Percentiles rank a stretch among this genome's conserved stretches.
These are phyloP conservation scores for Hypoxylon sp. DNA, from an alignment of 2,329 filamentous ascomycete species.

Conservation along the genomic window DNA sequence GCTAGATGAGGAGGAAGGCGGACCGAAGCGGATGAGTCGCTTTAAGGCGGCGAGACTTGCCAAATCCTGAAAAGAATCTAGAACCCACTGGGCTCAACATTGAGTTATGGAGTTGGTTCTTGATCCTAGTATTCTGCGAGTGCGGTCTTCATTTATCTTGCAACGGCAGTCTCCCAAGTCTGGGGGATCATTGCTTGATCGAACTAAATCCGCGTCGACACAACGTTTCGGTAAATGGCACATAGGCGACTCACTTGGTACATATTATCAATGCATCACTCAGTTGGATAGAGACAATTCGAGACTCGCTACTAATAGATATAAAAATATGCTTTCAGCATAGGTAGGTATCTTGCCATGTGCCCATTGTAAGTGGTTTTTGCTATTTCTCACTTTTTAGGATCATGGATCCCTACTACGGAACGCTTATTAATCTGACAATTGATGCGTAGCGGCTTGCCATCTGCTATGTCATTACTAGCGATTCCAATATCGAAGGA, in stretches of 20 bases:
- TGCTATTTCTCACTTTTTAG: constrained; percentile 4
- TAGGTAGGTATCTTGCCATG: constrained; percentile 26
- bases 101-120: constrained; percentile 26
- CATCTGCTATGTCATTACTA: constrained; percentile 68
- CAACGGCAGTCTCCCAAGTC: background rate
- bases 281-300: background rate
- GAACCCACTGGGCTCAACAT: constrained; percentile 38
- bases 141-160: background rate
- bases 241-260: constrained; percentile 20
- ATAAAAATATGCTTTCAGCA: background rate
- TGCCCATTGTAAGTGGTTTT: constrained; percentile 46
- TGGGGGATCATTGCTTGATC: background rate
- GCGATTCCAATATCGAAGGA: constrained; percentile 70
- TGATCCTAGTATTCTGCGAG: constrained; percentile 1
- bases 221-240: background rate
- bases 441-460: constrained; percentile 68
- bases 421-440: constrained; percentile 64
- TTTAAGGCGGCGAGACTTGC: constrained; percentile 80
- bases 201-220: background rate
- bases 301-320: background rate
- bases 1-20: constrained; percentile 76
- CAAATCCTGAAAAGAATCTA: constrained; percentile 59
- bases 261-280: constrained; percentile 38
- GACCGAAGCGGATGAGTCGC: constrained; percentile 75
- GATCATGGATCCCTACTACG: constrained; percentile 46